phyloP scores from a whole-genome alignment of 306 rosid genomes.

The Begonia masoniana region DNA sequence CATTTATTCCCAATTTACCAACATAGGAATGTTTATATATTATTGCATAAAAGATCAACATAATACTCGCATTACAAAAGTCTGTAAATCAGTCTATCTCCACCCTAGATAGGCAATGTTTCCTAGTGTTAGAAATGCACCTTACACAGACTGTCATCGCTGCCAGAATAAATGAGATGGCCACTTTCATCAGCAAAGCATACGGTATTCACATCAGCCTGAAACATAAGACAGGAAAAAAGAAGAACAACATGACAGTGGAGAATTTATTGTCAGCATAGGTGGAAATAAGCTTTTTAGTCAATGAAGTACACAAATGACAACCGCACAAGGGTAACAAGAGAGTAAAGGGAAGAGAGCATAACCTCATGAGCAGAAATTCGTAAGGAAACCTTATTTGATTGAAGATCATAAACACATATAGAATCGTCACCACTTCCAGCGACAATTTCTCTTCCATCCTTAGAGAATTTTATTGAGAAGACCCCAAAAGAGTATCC shows the following conservation, averaged over 20 bases:
- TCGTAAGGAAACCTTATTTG: slow-evolving; percentile 63
- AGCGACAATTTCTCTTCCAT: slow-evolving; percentile 85
- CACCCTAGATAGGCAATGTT: neutral
- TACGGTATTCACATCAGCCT: slow-evolving; percentile 90
- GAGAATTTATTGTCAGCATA: too few relatives aligned
- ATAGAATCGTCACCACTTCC: slow-evolving; percentile 76
- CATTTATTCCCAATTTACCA: too few relatives aligned
- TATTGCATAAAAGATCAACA: too few relatives aligned
- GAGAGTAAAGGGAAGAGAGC: neutral
- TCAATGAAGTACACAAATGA: too few relatives aligned
- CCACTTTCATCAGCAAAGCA: slow-evolving; percentile 92
- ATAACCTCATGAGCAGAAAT: slow-evolving; percentile 66
- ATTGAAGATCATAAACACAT: slow-evolving; percentile 78
- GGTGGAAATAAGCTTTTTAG: too few relatives aligned
- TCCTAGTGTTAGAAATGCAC: slow-evolving; percentile 22
- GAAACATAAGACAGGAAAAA: slow-evolving; percentile 26
- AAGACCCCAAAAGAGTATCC: slow-evolving; percentile 60
- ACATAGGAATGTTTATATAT: too few relatives aligned
- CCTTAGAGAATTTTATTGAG: slow-evolving; percentile 77
- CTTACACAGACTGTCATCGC: slow-evolving; percentile 88
- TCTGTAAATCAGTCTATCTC: slow-evolving; percentile 3
- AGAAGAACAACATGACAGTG: neutral
- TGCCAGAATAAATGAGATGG: slow-evolving; percentile 84
- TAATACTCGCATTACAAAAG: too few relatives aligned
- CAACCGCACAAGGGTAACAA: neutral